These are phyloP conservation scores for Boletus insuetus DNA, from an alignment of 768 basidiomycete species.

Conservation along the genomic window DNA sequence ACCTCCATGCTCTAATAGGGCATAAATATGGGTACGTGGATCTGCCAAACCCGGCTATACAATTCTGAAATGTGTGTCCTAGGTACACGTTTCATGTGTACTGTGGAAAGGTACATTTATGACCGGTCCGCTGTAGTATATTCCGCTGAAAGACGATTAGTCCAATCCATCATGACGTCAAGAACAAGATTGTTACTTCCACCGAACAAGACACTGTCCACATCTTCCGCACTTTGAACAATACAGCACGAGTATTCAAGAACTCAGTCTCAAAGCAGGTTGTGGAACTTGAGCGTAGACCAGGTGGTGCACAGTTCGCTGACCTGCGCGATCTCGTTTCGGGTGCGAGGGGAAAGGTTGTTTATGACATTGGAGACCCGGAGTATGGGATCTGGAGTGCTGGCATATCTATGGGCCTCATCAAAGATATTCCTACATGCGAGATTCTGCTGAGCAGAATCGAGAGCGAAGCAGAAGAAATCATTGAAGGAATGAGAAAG, in stretches of 20 bases:
- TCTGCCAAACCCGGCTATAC: not conserved
- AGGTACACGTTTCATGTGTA: slow-evolving; percentile 90
- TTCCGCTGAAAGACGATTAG: slow-evolving; percentile 34
- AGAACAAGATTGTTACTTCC: slow-evolving; percentile 82
- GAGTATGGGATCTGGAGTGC: slow-evolving; percentile 88
- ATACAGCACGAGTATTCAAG: slow-evolving; percentile 84
- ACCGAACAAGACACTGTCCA: slow-evolving; percentile 83
- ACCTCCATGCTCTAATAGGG: slow-evolving; percentile 46
- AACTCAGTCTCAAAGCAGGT: slow-evolving; percentile 84
- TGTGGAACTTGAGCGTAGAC: slow-evolving; percentile 73
- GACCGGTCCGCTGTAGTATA: not conserved
- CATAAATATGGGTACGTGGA: slow-evolving; percentile 67
- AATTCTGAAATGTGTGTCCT: too few relatives aligned
- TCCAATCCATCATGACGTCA: slow-evolving; percentile 87
- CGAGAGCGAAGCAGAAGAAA: slow-evolving; percentile 72
- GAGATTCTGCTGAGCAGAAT: slow-evolving; percentile 63
- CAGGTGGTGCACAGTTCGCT: slow-evolving; percentile 86
- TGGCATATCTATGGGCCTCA: slow-evolving; percentile 64
- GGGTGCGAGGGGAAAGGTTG: slow-evolving; percentile 63
- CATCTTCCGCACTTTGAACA: slow-evolving; percentile 84
- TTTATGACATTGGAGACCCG: slow-evolving; percentile 81
- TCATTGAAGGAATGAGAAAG: slow-evolving; percentile 48
- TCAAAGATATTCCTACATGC: slow-evolving; percentile 84
- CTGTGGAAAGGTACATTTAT: slow-evolving; percentile 63
- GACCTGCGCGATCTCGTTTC: slow-evolving; percentile 78